Evolutionary conservation across 192 early-diverging fungal species (phyloP).

Genomic region (Coemansia sp.): DNA sequence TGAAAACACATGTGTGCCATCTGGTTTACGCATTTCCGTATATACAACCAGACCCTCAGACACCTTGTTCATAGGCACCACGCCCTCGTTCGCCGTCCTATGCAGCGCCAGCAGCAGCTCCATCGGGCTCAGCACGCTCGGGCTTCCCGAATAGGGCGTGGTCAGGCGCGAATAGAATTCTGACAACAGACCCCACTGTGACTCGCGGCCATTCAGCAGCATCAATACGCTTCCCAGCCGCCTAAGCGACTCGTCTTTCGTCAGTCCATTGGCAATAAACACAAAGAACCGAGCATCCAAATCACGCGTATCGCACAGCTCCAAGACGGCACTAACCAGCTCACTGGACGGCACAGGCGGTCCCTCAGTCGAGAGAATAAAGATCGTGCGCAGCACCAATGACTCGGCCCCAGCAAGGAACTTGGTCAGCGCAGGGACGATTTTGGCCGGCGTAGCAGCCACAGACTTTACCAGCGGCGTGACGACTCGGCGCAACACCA

Average conservation of each 20-base stretch:
- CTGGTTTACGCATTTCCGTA: conserved; percentile 21
- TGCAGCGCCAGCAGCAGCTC: conserved; percentile 51
- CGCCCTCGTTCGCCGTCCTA: conserved; percentile 5
- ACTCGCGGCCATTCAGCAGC: conserved; percentile 27
- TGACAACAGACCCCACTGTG: conserved; percentile 16
- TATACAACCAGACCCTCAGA: conserved; percentile 16
- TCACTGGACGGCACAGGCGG: conserved; percentile 32
- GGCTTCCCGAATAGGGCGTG: conserved; percentile 28
- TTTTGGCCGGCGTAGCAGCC: conserved; percentile 20
- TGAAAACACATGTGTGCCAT: conserved; percentile 27
- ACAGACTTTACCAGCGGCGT: conserved; percentile 46
- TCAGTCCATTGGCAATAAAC: conserved; percentile 33
- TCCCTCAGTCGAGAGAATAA: conserved; percentile 24
- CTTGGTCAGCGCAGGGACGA: conserved; percentile 30
- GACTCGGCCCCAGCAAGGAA: conserved; percentile 44
- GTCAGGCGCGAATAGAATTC: conserved; percentile 41
- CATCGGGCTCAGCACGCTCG: conserved; percentile 51
- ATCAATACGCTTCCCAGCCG: conserved; percentile 23
- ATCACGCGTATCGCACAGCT: conserved; percentile 32
- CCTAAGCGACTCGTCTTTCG: conserved; percentile 16
- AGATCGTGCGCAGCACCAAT: conserved; percentile 35
- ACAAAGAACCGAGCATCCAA: conserved; percentile 40
- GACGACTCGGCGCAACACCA: conserved; percentile 27
- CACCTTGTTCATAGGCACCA: neutral
- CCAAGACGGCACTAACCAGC: conserved; percentile 35